Percentiles rank a stretch among this genome's conserved stretches.
Evolutionary conservation across 78 protist genomes (phyloP).

Genomic region (Ministeria vibrans): DNA sequence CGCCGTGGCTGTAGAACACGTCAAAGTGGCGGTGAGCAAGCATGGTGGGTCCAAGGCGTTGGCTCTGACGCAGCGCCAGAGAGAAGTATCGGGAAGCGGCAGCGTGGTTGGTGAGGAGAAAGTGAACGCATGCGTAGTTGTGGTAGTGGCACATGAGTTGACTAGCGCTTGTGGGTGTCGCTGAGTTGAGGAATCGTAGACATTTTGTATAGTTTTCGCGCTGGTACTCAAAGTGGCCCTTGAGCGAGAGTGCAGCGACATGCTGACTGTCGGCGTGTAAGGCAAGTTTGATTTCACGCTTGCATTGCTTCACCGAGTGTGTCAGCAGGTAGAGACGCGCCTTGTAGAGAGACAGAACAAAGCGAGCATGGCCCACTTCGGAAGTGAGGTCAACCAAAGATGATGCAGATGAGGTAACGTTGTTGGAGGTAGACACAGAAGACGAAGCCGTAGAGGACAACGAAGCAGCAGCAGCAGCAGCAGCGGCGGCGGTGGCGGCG

Average conservation of each 20-base stretch:
- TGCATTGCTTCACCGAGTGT: conserved; percentile 17
- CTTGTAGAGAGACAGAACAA: conserved; percentile 11
- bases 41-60: conserved; percentile 8
- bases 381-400: not conserved
- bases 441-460: not conserved
- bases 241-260: not conserved
- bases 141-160: too few species aligned
- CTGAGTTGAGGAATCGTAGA: conserved; percentile 17
- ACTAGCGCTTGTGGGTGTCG: too few species aligned
- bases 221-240: conserved; percentile 10
- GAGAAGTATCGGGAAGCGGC: too few species aligned
- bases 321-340: conserved; percentile 16
- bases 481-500: not conserved
- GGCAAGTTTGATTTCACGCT: conserved; percentile 21
- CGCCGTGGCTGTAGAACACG: conserved; percentile 8
- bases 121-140: too few species aligned
- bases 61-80: too few species aligned
- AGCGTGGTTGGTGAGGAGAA: too few species aligned
- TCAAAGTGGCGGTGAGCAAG: conserved; percentile 13
- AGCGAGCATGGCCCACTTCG: not conserved
- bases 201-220: conserved; percentile 18
- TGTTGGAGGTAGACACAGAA: not conserved
- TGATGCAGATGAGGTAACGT: not conserved
- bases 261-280: conserved; percentile 5
- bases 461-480: not conserved